Base-by-base conservation (phyloP, 345 rosid genomes). In the Erodium maritimum region DNA sequence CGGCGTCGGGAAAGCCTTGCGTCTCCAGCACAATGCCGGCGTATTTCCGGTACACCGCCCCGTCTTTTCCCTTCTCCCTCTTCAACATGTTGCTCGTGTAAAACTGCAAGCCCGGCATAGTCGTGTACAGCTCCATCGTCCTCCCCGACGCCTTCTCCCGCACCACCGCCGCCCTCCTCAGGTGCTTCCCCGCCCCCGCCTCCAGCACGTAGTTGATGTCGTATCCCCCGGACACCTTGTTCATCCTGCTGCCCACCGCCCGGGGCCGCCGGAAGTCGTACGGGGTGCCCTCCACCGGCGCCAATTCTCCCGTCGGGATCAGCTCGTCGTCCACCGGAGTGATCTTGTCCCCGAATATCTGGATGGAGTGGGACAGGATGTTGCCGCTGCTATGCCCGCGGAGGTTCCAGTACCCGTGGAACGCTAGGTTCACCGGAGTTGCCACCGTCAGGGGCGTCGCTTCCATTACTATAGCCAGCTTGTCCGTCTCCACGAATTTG, bases 401-500 rank as follows among this genome's bases (percentile, higher is more conserved):
- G 14, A 93, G 95, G 67, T 93, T 87, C 93, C 96, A 93, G 60
- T 93, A 87, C 7, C 81, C 74, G 70, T 89, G 96, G 50, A 77
- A 70, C 1, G 94, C 96, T 51, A 93, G 33, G 71, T 93, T 85
- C 61, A 93, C 84, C 0, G 95, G 96, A 22, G 96, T 83, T 0
- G 86, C 50, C 73, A 76, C 78, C 73, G 71, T 65, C 0, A 74
- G 61, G 19, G 96, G 75, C 53, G 65, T 78, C 17, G 91, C 94
- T 16, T 58, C 59, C 91, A 89, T 83, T 65, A 68, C 75, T 13
- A 93, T 72, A 0, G 42, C 75, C n/a, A 93, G 69, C 52, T 71
- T 73, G 82, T 89, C 67, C 24, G 17, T 56, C 0, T 62, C 77
- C 12, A 87, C 61, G 16, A 91, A 58, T 72, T 67, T 54, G 75